phyloP scores from a whole-genome alignment of 805 yeast genomes.

The Candida morakotiae region DNA sequence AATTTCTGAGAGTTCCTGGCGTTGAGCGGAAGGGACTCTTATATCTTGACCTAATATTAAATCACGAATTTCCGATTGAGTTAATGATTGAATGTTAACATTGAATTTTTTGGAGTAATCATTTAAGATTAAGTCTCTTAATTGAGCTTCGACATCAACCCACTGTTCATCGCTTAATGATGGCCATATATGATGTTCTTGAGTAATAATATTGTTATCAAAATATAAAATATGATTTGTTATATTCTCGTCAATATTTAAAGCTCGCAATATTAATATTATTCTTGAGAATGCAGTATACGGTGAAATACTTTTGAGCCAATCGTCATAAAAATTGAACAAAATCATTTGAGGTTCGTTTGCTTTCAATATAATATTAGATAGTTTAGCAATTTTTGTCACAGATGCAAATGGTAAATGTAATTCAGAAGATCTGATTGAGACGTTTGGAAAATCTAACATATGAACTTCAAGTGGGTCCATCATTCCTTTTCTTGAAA shows the following conservation, averaged over 20 bases:
- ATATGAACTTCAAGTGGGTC: slow-evolving; percentile 97
- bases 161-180: slow-evolving; percentile 83
- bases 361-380: slow-evolving; percentile 77
- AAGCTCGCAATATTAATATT: slow-evolving; percentile 74
- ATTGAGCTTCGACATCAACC: slow-evolving; percentile 81
- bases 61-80: slow-evolving; percentile 92
- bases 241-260: slow-evolving; percentile 72
- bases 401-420: slow-evolving; percentile 88
- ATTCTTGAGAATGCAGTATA: slow-evolving; percentile 93
- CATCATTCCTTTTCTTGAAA: slow-evolving; percentile 82
- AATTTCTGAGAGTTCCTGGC: slow-evolving; percentile 80
- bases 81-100: slow-evolving; percentile 79
- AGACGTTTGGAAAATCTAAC: slow-evolving; percentile 92
- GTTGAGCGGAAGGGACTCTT: slow-evolving; percentile 79
- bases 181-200: slow-evolving; percentile 92
- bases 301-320: slow-evolving; percentile 80
- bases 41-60: slow-evolving; percentile 92
- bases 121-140: slow-evolving; percentile 80
- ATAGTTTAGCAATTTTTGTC: slow-evolving; percentile 72
- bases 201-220: slow-evolving; percentile 63
- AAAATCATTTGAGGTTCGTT: slow-evolving; percentile 91
- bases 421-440: slow-evolving; percentile 85
- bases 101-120: slow-evolving; percentile 85
- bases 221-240: slow-evolving; percentile 74
- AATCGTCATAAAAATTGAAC: slow-evolving; percentile 89